Conservation (phyloP, 345 rosid species). For the Populus alba region DNA sequence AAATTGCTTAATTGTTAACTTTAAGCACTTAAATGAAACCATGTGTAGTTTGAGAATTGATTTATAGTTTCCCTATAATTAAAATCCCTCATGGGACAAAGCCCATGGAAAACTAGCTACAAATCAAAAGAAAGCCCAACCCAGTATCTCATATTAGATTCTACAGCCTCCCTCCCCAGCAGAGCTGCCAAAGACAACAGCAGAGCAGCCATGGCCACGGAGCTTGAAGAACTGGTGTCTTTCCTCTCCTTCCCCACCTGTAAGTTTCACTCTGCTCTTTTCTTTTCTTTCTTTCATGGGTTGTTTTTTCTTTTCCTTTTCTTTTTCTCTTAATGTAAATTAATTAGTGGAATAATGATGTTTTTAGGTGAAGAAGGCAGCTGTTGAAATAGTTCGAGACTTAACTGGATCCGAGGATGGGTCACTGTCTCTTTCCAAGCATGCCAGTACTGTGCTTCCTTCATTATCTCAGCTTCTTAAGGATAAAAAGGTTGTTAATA, state of each 20-base stretch:
- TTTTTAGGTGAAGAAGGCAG: slow-evolving; percentile 75
- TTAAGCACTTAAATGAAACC: neutral
- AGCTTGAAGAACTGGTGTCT: slow-evolving; percentile 76
- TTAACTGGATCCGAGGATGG: slow-evolving; percentile 89
- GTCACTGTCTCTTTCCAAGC: slow-evolving; percentile 53
- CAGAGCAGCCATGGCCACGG: slow-evolving; percentile 62
- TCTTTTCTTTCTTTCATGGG: too few species aligned
- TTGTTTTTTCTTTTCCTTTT: neutral
- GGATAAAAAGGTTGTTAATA: slow-evolving; percentile 57
- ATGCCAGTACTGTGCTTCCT: slow-evolving; percentile 50
- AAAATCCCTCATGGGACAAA: neutral
- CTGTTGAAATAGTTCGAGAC: slow-evolving; percentile 74
- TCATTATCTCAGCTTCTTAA: slow-evolving; percentile 56
- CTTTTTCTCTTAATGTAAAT: neutral
- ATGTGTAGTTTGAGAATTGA: neutral
- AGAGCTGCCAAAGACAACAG: neutral
- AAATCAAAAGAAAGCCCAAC: neutral
- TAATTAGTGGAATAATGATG: neutral
- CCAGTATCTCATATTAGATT: neutral
- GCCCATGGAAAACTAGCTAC: neutral
- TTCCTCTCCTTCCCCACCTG: slow-evolving; percentile 64
- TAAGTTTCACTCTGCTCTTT: slow-evolving; percentile 30
- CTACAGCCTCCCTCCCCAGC: too few species aligned
- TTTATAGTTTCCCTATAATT: neutral
- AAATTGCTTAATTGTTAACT: neutral